Base-by-base conservation (phyloP, 176 grass and related monocot species). In the Hyparrhenia diplandra region DNA sequence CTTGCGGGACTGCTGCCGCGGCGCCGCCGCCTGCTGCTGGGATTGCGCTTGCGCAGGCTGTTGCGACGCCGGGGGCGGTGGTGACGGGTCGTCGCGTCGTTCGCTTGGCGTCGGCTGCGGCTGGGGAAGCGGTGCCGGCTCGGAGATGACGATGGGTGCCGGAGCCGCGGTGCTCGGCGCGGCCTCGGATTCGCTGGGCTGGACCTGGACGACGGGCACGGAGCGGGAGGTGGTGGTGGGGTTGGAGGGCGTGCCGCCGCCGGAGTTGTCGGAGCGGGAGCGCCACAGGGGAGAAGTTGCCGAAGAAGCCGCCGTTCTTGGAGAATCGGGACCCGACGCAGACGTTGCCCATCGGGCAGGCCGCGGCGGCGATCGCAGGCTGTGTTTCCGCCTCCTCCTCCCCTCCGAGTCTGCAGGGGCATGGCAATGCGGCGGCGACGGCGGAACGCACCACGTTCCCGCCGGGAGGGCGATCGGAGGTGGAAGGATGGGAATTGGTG, bases 301-400 rank as follows among this genome's bases (percentile, higher is more conserved):
- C 31, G 73, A 86, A 75, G 76, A 89, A 75, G 25, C 82, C 34
- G 67, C 80, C 18, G 82, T 85, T 73, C 83, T 89, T 89, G 67
- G 78, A 21, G 67, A 89, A 72, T 60, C 88, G 78, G 36, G 67
- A 12, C 25, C 67, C 83, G 73, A 31, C 59, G 79, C 88, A 89
- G 58, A 86, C 73, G 67, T 89, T 89, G 83, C 88, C 88, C 88
- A 89, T 89, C 73, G 60, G 83, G 87, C 52, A 12, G 12, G 28
- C 36, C 31, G 10, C 76, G 30, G 27, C 78, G 13, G 46, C 43
- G 55, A 9, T 74, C 80, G 79, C 17, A 35, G 30, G 45, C 8
- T 14, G 39, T 70, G 6, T 27, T 71, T 5, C 68, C 6, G 17
- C 40, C 24, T 17, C 59, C 14, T 16, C 45, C 39, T 17, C 36